A percentile compares a stretch with the other conserved stretches of the same genome.
Conservation (phyloP, 2,329 filamentous ascomycete genomes). For the Colletotrichum siamense region DNA sequence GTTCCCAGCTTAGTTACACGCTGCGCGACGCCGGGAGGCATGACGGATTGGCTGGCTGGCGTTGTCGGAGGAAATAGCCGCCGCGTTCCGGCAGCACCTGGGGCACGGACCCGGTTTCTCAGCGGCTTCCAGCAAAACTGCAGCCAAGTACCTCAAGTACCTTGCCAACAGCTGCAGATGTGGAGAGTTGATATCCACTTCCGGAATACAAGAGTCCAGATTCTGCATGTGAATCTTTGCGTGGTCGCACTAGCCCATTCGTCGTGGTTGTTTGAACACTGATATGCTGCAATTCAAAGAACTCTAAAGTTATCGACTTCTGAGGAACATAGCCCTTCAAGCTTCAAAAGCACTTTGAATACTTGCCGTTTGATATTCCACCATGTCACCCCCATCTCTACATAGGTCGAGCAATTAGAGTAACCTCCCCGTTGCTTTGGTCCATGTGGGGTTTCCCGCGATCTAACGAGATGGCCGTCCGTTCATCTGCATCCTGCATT, state of each 20-base stretch:
- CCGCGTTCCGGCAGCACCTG: background rate
- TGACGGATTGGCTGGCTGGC: background rate
- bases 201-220: background rate
- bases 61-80: background rate
- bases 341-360: background rate
- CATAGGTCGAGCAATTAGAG: background rate
- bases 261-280: background rate
- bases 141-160: background rate
- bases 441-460: background rate
- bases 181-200: background rate
- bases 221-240: background rate
- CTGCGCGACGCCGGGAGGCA: background rate
- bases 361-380: background rate
- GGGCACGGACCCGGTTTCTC: background rate
- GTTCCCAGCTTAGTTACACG: background rate
- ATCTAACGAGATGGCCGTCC: background rate
- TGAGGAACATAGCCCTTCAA: background rate
- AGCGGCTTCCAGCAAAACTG: background rate
- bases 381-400: background rate
- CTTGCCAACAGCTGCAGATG: background rate
- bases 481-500: slow-evolving; percentile 13
- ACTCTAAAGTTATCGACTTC: background rate
- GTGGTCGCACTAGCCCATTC: background rate
- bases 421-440: background rate
- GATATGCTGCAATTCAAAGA: background rate